Percentiles rank a stretch among this genome's conserved stretches.
phyloP scores from a whole-genome alignment of 2,329 filamentous ascomycete genomes.

The Aspergillus eucalypticola region DNA sequence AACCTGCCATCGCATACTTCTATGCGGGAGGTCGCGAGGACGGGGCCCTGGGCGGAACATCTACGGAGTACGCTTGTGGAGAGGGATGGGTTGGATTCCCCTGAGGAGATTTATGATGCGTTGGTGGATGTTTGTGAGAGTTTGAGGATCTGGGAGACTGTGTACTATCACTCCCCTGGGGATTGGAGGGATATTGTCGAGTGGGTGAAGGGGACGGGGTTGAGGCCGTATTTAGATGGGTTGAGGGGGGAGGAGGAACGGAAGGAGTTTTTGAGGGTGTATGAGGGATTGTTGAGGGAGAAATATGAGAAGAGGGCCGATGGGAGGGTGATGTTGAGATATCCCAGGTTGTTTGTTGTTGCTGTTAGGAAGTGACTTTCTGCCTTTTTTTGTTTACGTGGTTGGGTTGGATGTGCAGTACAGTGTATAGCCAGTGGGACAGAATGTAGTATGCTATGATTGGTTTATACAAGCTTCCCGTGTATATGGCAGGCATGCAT shows the following conservation, averaged over 20 bases:
- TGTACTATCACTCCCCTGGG: conserved; percentile 55
- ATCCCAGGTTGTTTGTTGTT: conserved; percentile 59
- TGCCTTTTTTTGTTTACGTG: neutral
- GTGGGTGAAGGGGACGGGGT: conserved; percentile 61
- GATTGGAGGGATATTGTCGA: conserved; percentile 56
- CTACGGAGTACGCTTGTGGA: conserved; percentile 33
- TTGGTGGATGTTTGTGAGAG: conserved; percentile 38
- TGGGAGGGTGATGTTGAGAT: conserved; percentile 57
- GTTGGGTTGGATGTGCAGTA: too few relatives aligned
- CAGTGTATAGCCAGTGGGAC: too few relatives aligned
- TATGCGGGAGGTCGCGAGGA: conserved; percentile 49
- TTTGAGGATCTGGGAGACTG: conserved; percentile 57
- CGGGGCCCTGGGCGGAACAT: conserved; percentile 42
- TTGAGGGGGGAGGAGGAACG: conserved; percentile 43
- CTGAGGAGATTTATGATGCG: conserved; percentile 51
- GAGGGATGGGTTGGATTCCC: conserved; percentile 52
- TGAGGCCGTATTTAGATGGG: conserved; percentile 57
- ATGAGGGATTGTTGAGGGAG: conserved; percentile 47
- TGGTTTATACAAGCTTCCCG: too few relatives aligned
- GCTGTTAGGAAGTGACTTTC: conserved; percentile 31
- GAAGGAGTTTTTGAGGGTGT: conserved; percentile 49
- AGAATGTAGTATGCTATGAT: too few relatives aligned
- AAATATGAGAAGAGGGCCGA: conserved; percentile 50
- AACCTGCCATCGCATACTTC: conserved; percentile 50
- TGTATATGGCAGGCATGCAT: too few relatives aligned